phyloP scores from a whole-genome alignment of 2,329 filamentous ascomycete genomes.

The Cordyceps militaris region DNA sequence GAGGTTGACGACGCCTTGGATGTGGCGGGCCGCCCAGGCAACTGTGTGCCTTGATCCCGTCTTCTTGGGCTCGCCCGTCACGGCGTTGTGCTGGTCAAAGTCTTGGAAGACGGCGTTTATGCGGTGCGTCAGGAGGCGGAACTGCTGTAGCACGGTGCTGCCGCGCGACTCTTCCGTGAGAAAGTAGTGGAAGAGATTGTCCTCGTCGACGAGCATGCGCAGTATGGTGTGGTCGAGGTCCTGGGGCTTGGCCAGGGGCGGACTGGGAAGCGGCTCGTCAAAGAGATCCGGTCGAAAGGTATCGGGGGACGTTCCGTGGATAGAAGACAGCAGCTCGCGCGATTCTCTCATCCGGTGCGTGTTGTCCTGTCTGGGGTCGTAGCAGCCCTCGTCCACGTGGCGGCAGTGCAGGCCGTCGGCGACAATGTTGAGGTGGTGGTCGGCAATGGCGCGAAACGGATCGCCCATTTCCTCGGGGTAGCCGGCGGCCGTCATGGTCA shows the following conservation, averaged over 20 bases:
- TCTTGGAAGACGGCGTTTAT: slow-evolving; percentile 39
- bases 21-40: slow-evolving; percentile 43
- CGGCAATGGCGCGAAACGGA: slow-evolving; percentile 41
- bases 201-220: slow-evolving; percentile 46
- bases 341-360: slow-evolving; percentile 39
- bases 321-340: slow-evolving; percentile 43
- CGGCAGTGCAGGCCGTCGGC: slow-evolving; percentile 46
- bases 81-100: slow-evolving; percentile 29
- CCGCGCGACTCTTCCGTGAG: slow-evolving; percentile 36
- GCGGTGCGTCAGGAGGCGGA: slow-evolving; percentile 41
- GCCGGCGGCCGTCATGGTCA: slow-evolving; percentile 37
- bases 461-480: slow-evolving; percentile 41
- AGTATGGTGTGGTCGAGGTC: slow-evolving; percentile 46
- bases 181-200: slow-evolving; percentile 49
- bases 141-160: slow-evolving; percentile 39
- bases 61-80: background rate
- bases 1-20: slow-evolving; percentile 35
- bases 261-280: slow-evolving; percentile 32
- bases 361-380: slow-evolving; percentile 25
- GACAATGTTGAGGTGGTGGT: slow-evolving; percentile 44
- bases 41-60: slow-evolving; percentile 25
- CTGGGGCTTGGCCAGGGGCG: slow-evolving; percentile 17
- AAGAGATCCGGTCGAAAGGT: slow-evolving; percentile 43
- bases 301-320: slow-evolving; percentile 33
- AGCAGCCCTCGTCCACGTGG: slow-evolving; percentile 24